phyloP scores from a whole-genome alignment of 257 asterid species.

The Solanum appendiculatum region DNA sequence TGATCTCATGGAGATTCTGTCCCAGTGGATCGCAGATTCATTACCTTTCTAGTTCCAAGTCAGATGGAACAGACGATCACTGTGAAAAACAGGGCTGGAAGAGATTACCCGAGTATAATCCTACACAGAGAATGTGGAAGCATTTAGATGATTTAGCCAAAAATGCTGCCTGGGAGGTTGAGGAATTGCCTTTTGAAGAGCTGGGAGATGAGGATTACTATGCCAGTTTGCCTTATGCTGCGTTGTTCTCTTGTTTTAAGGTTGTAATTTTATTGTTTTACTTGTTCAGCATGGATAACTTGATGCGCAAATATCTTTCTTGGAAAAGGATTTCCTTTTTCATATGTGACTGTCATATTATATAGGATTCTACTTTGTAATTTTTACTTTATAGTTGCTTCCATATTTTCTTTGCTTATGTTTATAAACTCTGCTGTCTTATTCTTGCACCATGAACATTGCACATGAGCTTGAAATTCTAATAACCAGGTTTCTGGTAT shows the following conservation, averaged over 20 bases:
- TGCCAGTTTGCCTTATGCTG: conserved; percentile 93
- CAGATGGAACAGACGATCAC: conserved; percentile 56
- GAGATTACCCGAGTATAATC: conserved; percentile 58
- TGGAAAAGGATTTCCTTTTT: not conserved
- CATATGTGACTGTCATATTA: not conserved
- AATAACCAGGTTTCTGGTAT: not conserved
- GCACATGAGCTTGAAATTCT: not conserved
- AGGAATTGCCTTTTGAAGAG: conserved; percentile 61
- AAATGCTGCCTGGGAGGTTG: conserved; percentile 32
- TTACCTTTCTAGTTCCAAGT: conserved; percentile 65
- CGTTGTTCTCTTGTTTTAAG: conserved; percentile 89
- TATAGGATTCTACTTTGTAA: not conserved
- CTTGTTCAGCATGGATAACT: not conserved
- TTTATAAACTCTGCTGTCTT: not conserved
- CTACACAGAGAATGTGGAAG: conserved; percentile 63
- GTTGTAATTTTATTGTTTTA: conserved; percentile 21
- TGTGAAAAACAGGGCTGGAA: conserved; percentile 84
- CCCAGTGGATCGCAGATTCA: conserved; percentile 78
- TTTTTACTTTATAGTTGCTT: not conserved
- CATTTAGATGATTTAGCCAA: conserved; percentile 48
- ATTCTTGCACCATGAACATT: not conserved
- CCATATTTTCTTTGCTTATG: not conserved
- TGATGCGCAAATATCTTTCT: not conserved
- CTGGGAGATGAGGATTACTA: conserved; percentile 78
- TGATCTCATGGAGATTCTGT: not conserved